phyloP scores from a whole-genome alignment of 1,139 yeast genomes.

The Nakaseomyces sp. region DNA sequence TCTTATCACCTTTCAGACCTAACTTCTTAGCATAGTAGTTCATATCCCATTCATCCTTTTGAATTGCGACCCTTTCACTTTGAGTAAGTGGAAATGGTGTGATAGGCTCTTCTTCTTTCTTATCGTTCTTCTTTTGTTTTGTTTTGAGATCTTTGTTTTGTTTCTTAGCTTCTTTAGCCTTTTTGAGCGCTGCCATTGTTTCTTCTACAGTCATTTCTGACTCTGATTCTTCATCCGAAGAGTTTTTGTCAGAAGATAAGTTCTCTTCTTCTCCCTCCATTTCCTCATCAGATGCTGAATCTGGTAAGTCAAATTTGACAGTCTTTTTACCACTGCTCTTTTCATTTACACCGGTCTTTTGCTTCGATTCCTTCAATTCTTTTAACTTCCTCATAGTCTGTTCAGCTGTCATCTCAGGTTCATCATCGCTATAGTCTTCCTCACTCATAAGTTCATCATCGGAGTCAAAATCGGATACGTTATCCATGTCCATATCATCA shows the following conservation, averaged over 20 bases:
- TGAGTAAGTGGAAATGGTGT: constrained; percentile 29
- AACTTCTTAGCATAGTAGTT: constrained; percentile 75
- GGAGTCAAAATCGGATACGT: background rate
- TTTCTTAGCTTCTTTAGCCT: constrained; percentile 11
- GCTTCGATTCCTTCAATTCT: constrained; percentile 26
- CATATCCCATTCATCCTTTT: constrained; percentile 69
- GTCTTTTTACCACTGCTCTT: background rate
- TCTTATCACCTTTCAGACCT: constrained; percentile 53
- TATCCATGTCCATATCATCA: background rate
- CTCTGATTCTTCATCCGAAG: constrained; percentile 8
- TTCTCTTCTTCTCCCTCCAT: constrained; percentile 4
- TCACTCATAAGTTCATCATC: background rate
- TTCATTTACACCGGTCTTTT: background rate
- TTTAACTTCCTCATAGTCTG: constrained; percentile 39
- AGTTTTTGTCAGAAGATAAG: background rate
- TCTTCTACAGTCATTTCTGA: constrained; percentile 7
- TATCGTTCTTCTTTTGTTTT: constrained; percentile 8
- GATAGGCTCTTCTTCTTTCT: constrained; percentile 12
- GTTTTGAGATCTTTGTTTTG: background rate
- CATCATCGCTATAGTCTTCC: constrained; percentile 5
- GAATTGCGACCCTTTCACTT: constrained; percentile 39
- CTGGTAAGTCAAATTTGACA: background rate
- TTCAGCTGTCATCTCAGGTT: constrained; percentile 20
- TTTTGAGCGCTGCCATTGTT: constrained; percentile 39
- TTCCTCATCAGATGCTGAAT: background rate